These are phyloP conservation scores for Cotoneaster glaucophyllus DNA, from an alignment of 306 rosid species.

Conservation along the genomic window DNA sequence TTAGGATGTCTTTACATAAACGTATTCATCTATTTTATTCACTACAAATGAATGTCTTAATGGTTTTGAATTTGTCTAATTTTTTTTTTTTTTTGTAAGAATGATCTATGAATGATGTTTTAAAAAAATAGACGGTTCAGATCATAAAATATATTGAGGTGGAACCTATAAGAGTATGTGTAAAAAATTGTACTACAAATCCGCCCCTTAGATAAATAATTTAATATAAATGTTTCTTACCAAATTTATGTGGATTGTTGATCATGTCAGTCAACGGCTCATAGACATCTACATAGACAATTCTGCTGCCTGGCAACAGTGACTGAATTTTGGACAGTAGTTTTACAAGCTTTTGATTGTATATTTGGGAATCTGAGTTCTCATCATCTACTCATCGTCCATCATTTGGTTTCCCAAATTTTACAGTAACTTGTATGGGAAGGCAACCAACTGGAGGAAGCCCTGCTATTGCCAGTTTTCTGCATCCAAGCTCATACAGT, in stretches of 20 bases:
- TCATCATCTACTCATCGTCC: slow-evolving; percentile 42
- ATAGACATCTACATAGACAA: slow-evolving; percentile 33
- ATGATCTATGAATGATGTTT: too few relatives aligned
- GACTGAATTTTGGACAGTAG: slow-evolving; percentile 27
- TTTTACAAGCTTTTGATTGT: slow-evolving; percentile 40
- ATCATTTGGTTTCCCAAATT: neutral
- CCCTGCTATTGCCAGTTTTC: slow-evolving; percentile 41
- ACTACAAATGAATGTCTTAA: too few relatives aligned
- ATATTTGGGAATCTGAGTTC: slow-evolving; percentile 39
- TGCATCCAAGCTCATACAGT: slow-evolving; percentile 54
- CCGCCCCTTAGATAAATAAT: too few relatives aligned
- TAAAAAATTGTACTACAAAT: too few relatives aligned
- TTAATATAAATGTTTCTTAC: slow-evolving; percentile 12
- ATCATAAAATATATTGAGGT: too few relatives aligned
- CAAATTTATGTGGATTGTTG: slow-evolving; percentile 45
- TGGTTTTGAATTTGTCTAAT: too few relatives aligned
- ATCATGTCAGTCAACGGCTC: slow-evolving; percentile 33
- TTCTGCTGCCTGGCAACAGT: slow-evolving; percentile 37
- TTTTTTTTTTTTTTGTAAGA: too few relatives aligned
- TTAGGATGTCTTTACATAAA: too few relatives aligned
- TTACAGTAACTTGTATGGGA: slow-evolving; percentile 50
- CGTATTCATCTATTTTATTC: too few relatives aligned
- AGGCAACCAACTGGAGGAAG: slow-evolving; percentile 67
- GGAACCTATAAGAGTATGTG: too few relatives aligned
- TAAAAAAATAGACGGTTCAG: too few relatives aligned